Conservation (phyloP, 2,329 filamentous ascomycete species). For the Pseudogymnoascus verrucosus region DNA sequence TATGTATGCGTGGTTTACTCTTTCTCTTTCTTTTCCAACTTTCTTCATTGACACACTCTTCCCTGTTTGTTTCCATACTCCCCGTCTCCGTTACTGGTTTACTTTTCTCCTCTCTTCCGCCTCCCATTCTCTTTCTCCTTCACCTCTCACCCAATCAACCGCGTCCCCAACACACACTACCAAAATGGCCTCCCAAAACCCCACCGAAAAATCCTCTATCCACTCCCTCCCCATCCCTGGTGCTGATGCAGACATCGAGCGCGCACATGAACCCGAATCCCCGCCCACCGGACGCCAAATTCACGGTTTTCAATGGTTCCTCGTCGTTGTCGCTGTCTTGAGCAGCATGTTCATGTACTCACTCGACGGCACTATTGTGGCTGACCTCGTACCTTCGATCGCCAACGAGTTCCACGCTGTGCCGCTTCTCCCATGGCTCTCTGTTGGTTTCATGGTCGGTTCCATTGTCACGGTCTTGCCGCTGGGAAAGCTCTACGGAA, state of each 20-base stretch:
- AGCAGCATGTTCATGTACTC: constrained; percentile 9
- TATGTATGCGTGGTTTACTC: background rate
- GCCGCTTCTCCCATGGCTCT: constrained; percentile 21
- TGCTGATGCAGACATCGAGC: background rate
- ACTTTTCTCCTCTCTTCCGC: background rate
- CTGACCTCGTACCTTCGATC: constrained; percentile 23
- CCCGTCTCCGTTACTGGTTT: background rate
- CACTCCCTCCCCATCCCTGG: background rate
- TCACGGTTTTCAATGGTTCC: constrained; percentile 37
- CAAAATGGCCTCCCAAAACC: background rate
- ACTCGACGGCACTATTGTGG: constrained; percentile 13
- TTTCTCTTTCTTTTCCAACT: background rate
- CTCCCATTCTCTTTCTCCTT: background rate
- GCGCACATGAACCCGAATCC: background rate
- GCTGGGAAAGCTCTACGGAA: constrained; percentile 32
- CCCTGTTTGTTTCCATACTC: background rate
- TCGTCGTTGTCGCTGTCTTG: constrained; percentile 41
- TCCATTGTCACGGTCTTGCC: constrained; percentile 48
- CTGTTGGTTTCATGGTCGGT: constrained; percentile 24
- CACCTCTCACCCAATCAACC: background rate
- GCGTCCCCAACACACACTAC: background rate
- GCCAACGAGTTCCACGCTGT: constrained; percentile 20
- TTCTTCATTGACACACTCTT: background rate
- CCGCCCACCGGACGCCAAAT: background rate
- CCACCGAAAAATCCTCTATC: background rate